Conservation (phyloP, 164 flowering plant genomes). For the Pachysandra terminalis region DNA sequence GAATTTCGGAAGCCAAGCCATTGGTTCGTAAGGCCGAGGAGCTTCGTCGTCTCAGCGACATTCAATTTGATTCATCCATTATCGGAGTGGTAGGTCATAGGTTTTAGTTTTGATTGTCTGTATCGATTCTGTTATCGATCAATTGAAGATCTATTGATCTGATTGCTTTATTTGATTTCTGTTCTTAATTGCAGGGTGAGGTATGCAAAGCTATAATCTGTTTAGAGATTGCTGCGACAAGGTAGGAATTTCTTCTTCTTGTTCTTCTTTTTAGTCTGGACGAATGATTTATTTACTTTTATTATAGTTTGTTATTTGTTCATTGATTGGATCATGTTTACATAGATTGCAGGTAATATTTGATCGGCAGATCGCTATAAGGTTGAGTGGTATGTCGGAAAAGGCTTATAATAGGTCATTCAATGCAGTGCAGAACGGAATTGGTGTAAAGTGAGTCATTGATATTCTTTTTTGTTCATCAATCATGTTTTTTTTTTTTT, state of each 20-base stretch:
- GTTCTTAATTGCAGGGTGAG: slow-evolving; percentile 63
- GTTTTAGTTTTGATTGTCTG: not conserved
- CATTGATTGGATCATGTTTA: not conserved
- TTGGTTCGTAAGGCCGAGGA: slow-evolving; percentile 84
- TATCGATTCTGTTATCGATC: no score
- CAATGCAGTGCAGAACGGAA: slow-evolving; percentile 74
- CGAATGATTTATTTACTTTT: not conserved
- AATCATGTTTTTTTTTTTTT: not conserved
- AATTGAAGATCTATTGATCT: not conserved
- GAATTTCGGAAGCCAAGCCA: slow-evolving; percentile 53
- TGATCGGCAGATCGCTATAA: slow-evolving; percentile 62
- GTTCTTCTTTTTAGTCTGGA: not conserved
- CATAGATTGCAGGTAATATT: slow-evolving; percentile 62
- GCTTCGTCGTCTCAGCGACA: slow-evolving; percentile 85
- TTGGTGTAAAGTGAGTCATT: slow-evolving; percentile 71
- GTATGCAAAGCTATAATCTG: slow-evolving; percentile 86
- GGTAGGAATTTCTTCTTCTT: no score
- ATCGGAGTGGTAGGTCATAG: slow-evolving; percentile 66
- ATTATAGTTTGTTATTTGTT: not conserved
- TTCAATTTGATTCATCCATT: slow-evolving; percentile 73
- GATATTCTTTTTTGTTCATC: not conserved
- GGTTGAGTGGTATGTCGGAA: slow-evolving; percentile 91
- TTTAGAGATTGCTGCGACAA: slow-evolving; percentile 83
- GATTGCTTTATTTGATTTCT: not conserved
- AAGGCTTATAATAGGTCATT: slow-evolving; percentile 85